Percentiles rank a stretch among this genome's conserved stretches.
Conservation (phyloP, 2,329 filamentous ascomycete genomes). For the Aspergillus fijiensis region DNA sequence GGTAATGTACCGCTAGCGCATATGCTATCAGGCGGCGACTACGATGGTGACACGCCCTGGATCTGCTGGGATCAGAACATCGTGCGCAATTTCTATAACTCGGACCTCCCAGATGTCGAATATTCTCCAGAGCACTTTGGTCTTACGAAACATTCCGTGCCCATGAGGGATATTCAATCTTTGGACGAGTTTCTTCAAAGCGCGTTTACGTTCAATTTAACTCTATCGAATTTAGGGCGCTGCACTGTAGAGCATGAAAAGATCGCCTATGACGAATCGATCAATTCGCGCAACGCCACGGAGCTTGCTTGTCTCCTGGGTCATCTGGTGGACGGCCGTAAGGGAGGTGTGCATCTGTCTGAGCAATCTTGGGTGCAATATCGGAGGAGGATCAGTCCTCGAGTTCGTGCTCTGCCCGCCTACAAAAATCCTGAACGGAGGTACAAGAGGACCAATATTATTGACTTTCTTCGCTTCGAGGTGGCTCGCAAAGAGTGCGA, state of each 20-base stretch:
- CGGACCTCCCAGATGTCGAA: slow-evolving; percentile 42
- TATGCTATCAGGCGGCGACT: slow-evolving; percentile 65
- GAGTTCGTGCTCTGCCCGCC: slow-evolving; percentile 33
- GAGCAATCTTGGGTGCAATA: slow-evolving; percentile 41
- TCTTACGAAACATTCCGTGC: slow-evolving; percentile 47
- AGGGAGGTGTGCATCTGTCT: slow-evolving; percentile 45
- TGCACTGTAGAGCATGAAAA: slow-evolving; percentile 54
- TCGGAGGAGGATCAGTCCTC: slow-evolving; percentile 34
- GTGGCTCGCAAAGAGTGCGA: slow-evolving; percentile 36
- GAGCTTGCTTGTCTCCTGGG: slow-evolving; percentile 45
- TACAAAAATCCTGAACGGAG: slow-evolving; percentile 34
- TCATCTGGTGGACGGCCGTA: slow-evolving; percentile 48
- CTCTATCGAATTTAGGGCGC: slow-evolving; percentile 50
- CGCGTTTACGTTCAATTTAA: slow-evolving; percentile 50
- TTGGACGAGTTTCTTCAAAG: slow-evolving; percentile 43
- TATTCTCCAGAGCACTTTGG: slow-evolving; percentile 46
- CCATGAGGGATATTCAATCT: slow-evolving; percentile 42
- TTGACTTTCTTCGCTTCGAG: slow-evolving; percentile 47
- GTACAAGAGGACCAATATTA: slow-evolving; percentile 37
- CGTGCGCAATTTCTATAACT: slow-evolving; percentile 54
- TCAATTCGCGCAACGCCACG: slow-evolving; percentile 35
- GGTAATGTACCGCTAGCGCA: slow-evolving; percentile 56
- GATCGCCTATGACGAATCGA: slow-evolving; percentile 53
- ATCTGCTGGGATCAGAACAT: slow-evolving; percentile 59
- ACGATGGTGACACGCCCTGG: slow-evolving; percentile 63